Evolutionary conservation across 371 early-diverging fungal genomes (phyloP).

Genomic region (Choanephora cucurbitarum): DNA sequence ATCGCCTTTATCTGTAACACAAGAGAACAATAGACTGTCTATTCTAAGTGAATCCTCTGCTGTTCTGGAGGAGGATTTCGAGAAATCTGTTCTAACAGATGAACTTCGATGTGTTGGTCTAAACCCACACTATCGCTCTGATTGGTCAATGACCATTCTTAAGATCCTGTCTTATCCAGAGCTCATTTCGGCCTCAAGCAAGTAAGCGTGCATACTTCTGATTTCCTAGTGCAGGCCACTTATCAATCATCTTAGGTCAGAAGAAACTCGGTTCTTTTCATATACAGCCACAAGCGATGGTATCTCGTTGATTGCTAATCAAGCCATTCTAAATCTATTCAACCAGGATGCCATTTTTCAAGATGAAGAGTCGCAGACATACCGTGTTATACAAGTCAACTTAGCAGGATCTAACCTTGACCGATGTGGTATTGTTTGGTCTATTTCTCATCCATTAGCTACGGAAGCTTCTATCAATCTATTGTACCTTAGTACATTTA

Average conservation of each 20-base stretch:
- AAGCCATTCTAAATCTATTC: slow-evolving; percentile 58
- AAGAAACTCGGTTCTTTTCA: slow-evolving; percentile 61
- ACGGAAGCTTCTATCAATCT: slow-evolving; percentile 66
- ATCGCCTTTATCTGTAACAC: slow-evolving; percentile 7
- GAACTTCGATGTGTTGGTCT: slow-evolving; percentile 67
- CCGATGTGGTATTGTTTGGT: slow-evolving; percentile 73
- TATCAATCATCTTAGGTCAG: too few relatives aligned
- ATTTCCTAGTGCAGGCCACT: too few relatives aligned
- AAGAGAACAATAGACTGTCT: slow-evolving; percentile 7
- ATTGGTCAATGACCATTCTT: slow-evolving; percentile 64
- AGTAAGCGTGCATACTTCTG: slow-evolving; percentile 26
- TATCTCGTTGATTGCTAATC: slow-evolving; percentile 71
- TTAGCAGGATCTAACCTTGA: slow-evolving; percentile 65
- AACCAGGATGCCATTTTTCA: slow-evolving; percentile 61
- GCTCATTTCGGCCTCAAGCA: slow-evolving; percentile 11
- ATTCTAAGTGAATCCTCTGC: slow-evolving; percentile 9
- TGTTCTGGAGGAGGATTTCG: slow-evolving; percentile 29
- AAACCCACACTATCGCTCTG: slow-evolving; percentile 49
- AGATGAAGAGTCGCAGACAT: slow-evolving; percentile 56
- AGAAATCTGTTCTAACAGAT: slow-evolving; percentile 47
- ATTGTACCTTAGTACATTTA: slow-evolving; percentile 71
- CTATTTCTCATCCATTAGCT: slow-evolving; percentile 70
- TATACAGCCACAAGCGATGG: slow-evolving; percentile 75
- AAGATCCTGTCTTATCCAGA: slow-evolving; percentile 70
- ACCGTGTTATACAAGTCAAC: slow-evolving; percentile 74